Percentiles rank a stretch among this genome's conserved stretches.
These are phyloP conservation scores for Coemansia asiatica DNA, from an alignment of 192 early-diverging fungal species.

Conservation along the genomic window DNA sequence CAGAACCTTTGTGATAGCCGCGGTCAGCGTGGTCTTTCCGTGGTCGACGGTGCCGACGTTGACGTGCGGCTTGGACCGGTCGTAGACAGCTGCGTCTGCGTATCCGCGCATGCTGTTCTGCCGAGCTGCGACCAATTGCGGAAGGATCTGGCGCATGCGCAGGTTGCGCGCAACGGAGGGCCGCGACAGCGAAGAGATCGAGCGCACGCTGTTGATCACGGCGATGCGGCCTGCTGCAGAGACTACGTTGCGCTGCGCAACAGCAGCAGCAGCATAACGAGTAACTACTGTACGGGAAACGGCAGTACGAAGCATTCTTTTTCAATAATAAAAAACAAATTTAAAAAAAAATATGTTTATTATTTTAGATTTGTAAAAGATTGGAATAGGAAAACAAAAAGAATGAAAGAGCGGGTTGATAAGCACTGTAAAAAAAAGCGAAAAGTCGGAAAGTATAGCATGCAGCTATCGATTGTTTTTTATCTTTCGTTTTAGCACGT, in stretches of 20 bases:
- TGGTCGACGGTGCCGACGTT: constrained; percentile 99
- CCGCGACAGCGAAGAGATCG: constrained; percentile 35
- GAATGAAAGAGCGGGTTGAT: neutral
- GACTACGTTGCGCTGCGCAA: constrained; percentile 9
- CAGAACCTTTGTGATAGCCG: constrained; percentile 97
- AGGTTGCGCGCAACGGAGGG: constrained; percentile 26
- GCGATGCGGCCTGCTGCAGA: constrained; percentile 9
- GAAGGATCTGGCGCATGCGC: constrained; percentile 12
- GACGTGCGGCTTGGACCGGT: constrained; percentile 91
- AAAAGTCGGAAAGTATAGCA: neutral
- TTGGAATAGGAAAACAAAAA: neutral
- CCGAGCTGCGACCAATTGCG: neutral
- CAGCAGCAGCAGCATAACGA: constrained; percentile 6
- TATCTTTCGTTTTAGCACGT: no score
- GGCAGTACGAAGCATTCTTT: constrained; percentile 43
- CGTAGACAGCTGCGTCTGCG: constrained; percentile 66
- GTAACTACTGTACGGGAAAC: constrained; percentile 24
- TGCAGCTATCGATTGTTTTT: no score
- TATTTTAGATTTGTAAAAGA: neutral
- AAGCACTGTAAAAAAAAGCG: neutral
- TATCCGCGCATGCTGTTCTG: constrained; percentile 26
- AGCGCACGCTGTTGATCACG: constrained; percentile 20
- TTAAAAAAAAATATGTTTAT: neutral
- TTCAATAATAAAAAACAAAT: neutral
- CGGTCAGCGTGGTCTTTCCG: constrained; percentile 98